Conservation (phyloP, 768 basidiomycete species). For the Macrolepiota albuminosa region DNA sequence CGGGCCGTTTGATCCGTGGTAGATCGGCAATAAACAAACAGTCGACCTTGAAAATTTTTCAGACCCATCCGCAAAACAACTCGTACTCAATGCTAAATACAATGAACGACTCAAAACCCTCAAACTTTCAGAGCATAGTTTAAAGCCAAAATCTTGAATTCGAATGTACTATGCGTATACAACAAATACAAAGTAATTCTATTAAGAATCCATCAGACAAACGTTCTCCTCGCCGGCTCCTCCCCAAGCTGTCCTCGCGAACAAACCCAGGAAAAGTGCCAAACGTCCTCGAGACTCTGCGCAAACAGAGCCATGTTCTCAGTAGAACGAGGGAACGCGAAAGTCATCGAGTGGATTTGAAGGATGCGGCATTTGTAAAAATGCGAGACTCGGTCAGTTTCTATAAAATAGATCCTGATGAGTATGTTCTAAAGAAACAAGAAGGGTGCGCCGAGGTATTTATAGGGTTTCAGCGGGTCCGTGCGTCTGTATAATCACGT, state of each 20-base stretch:
- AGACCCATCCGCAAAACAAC: no score
- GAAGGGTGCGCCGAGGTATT: slow-evolving; percentile 3
- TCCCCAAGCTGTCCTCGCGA: slow-evolving; percentile 7
- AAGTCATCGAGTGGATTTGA: slow-evolving; percentile 25
- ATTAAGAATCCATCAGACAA: slow-evolving; percentile 19
- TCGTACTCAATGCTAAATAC: no score
- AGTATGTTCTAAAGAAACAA: slow-evolving; percentile 21
- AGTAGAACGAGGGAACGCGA: slow-evolving; percentile 20
- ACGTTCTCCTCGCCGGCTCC: slow-evolving; percentile 18
- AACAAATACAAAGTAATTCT: neutral
- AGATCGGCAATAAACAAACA: no score
- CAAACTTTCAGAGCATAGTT: no score
- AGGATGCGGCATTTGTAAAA: slow-evolving; percentile 26
- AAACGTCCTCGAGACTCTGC: slow-evolving; percentile 23
- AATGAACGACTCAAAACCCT: no score
- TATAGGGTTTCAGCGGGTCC: slow-evolving; percentile 16
- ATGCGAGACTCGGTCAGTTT: slow-evolving; percentile 26
- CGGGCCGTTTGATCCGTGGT: neutral
- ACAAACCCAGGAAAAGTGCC: slow-evolving; percentile 8
- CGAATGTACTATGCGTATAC: neutral
- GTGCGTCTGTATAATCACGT: slow-evolving; percentile 15
- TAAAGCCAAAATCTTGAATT: no score
- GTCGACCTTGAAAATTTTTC: neutral
- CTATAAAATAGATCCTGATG: slow-evolving; percentile 27
- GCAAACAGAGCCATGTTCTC: slow-evolving; percentile 19